Conservation (phyloP, 352 stramenopile genomes). For the Blastocystis hominis region DNA sequence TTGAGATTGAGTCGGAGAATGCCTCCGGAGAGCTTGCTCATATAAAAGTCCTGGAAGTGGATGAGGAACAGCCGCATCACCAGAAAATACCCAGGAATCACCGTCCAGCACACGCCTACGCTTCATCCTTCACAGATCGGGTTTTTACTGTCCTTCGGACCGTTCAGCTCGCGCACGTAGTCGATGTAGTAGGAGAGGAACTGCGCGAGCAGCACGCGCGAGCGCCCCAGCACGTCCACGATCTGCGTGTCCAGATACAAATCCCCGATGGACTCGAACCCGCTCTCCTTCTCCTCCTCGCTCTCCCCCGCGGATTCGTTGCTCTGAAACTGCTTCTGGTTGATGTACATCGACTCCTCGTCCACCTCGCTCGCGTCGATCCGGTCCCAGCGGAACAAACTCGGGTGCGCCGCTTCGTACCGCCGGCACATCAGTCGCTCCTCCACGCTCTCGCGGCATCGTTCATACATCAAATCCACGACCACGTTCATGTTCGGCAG, state of each 20-base stretch:
- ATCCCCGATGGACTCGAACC: constrained; percentile 3
- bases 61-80: constrained; percentile 27
- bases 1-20: constrained; percentile 45
- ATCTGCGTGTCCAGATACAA: constrained; percentile 41
- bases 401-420: not conserved
- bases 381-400: constrained; percentile 10
- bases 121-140: not conserved
- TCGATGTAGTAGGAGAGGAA: not conserved
- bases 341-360: not conserved
- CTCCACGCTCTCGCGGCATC: not conserved
- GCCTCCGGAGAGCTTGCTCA: constrained; percentile 49
- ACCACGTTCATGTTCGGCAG: constrained; percentile 41
- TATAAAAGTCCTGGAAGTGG: constrained; percentile 38
- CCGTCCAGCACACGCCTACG: not conserved
- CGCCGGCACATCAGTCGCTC: not conserved
- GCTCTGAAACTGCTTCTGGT: not conserved
- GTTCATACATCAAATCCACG: constrained; percentile 34
- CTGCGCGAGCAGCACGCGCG: not conserved
- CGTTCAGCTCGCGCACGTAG: not conserved
- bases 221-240: not conserved
- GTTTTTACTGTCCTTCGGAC: not conserved
- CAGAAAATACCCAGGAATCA: constrained; percentile 37
- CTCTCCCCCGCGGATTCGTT: not conserved
- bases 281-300: not conserved
- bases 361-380: not conserved